A percentile compares a stretch with the other conserved stretches of the same genome.
Evolutionary conservation across 805 yeast genomes (phyloP).

Genomic region (Starmerella stigmatis): DNA sequence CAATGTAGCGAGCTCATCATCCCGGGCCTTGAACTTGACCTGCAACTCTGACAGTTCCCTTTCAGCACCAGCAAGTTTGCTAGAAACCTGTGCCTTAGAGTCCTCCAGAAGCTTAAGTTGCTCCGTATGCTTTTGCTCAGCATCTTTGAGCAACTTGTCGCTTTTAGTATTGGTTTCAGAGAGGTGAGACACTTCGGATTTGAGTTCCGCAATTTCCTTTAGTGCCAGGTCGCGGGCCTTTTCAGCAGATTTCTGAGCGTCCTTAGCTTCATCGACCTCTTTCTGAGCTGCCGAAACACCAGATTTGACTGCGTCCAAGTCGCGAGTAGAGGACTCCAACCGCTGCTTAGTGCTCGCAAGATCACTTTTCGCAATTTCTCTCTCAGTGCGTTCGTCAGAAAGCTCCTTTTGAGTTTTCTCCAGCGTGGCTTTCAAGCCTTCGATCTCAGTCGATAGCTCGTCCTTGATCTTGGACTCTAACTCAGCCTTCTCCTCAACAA

Average conservation of each 20-base stretch:
- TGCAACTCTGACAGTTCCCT: neutral
- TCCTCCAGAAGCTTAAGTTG: conserved; percentile 1
- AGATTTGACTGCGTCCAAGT: neutral
- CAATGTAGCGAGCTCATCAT: neutral
- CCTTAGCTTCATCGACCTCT: conserved; percentile 4
- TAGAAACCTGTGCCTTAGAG: neutral
- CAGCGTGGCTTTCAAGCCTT: neutral
- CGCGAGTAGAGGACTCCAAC: neutral
- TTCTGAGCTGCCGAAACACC: neutral
- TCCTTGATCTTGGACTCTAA: neutral
- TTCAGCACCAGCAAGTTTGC: conserved; percentile 17
- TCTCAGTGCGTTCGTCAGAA: neutral
- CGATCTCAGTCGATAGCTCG: neutral
- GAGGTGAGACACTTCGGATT: neutral
- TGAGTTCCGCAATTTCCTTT: neutral
- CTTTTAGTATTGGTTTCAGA: neutral
- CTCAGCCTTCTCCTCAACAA: conserved; percentile 1
- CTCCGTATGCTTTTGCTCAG: neutral
- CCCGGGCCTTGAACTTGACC: neutral
- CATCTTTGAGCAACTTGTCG: neutral
- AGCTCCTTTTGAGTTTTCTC: neutral
- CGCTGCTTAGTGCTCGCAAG: neutral
- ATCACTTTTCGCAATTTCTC: neutral
- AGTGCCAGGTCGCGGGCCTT: neutral
- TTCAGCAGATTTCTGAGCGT: neutral